A percentile compares a stretch with the other conserved stretches of the same genome.
Evolutionary conservation across 106 monocot genomes (phyloP).

Genomic region (Platanthera guangdongensis): DNA sequence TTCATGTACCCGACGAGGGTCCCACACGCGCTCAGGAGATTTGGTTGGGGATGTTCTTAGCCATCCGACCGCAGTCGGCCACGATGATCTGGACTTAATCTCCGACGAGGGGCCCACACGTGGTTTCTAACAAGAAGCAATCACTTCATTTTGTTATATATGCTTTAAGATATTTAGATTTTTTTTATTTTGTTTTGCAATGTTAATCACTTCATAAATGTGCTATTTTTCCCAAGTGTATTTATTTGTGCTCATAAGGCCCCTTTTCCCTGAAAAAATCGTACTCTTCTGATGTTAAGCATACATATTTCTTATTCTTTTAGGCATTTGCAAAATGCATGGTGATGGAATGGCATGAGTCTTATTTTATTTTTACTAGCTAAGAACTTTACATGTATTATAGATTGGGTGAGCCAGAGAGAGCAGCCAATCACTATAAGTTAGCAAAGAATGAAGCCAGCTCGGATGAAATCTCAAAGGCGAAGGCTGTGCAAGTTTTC

Average conservation of each 20-base stretch:
- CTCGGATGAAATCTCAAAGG: conserved; percentile 15
- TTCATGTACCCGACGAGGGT: too few species aligned
- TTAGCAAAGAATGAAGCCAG: conserved; percentile 21
- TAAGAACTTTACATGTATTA: not conserved
- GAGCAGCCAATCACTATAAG: conserved; percentile 39
- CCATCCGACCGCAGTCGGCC: too few species aligned
- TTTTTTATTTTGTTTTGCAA: too few species aligned
- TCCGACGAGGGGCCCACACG: too few species aligned
- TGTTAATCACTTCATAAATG: too few species aligned
- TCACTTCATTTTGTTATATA: too few species aligned
- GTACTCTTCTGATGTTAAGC: not conserved
- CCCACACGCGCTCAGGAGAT: too few species aligned
- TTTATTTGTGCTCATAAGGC: not conserved
- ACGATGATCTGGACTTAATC: too few species aligned
- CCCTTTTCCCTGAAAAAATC: not conserved
- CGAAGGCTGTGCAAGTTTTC: conserved; percentile 15
- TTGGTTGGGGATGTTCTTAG: too few species aligned
- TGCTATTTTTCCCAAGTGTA: too few species aligned
- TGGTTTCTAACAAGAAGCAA: too few species aligned
- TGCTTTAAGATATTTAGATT: too few species aligned
- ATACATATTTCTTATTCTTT: not conserved
- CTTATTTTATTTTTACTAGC: not conserved
- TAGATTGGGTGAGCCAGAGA: conserved; percentile 45
- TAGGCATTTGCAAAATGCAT: not conserved
- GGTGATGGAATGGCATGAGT: not conserved